Conservation (phyloP, 441 rosid genomes). For the Monsonia emarginata region DNA sequence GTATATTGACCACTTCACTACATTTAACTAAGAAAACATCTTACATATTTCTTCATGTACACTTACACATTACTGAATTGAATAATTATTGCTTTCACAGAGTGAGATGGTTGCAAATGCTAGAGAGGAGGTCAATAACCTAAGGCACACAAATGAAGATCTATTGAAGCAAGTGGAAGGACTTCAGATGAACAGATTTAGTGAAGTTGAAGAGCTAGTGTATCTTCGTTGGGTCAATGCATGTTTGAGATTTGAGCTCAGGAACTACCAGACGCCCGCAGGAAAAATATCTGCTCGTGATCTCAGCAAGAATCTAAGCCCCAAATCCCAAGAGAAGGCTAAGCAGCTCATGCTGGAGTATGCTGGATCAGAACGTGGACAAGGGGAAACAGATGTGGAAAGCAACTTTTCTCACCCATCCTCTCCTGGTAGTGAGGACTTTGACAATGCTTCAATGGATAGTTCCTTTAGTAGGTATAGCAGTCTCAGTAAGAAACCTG, state of each 20-base stretch:
- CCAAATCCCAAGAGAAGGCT: conserved; percentile 6
- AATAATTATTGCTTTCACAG: conserved; percentile 21
- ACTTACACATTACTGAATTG: neutral
- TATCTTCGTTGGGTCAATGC: conserved; percentile 34
- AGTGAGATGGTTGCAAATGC: conserved; percentile 9
- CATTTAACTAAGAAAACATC: neutral
- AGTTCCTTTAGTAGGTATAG: conserved; percentile 25
- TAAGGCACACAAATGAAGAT: conserved; percentile 17
- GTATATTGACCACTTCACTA: neutral
- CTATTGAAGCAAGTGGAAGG: conserved; percentile 23
- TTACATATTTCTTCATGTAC: neutral
- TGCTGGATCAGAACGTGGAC: neutral
- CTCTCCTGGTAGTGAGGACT: conserved; percentile 16
- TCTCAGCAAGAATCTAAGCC: conserved; percentile 8
- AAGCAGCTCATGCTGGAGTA: neutral
- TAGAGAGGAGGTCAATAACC: conserved; percentile 11
- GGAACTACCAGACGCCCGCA: neutral
- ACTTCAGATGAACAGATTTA: conserved; percentile 29
- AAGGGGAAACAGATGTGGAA: conserved; percentile 1
- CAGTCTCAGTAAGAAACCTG: conserved; percentile 14
- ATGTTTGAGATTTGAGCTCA: conserved; percentile 32
- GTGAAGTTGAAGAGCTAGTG: conserved; percentile 33
- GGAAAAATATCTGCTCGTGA: neutral
- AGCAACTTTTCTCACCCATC: conserved; percentile 16
- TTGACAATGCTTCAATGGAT: conserved; percentile 8